phyloP scores from a whole-genome alignment of 2,329 filamentous ascomycete genomes.

The Apiospora aurea region DNA sequence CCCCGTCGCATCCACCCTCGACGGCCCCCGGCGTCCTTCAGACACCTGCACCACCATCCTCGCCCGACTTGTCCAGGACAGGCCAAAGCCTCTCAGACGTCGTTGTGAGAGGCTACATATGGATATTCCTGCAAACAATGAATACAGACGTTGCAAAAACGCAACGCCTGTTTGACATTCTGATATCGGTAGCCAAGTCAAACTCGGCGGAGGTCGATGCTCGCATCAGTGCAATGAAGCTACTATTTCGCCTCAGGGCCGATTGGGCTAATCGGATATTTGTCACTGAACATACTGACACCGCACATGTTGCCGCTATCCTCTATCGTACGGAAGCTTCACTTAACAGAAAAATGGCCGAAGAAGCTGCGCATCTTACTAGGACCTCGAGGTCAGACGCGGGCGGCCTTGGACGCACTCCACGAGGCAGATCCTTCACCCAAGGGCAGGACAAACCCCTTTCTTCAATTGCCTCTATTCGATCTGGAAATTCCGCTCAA shows the following conservation, averaged over 20 bases:
- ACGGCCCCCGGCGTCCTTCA: slow-evolving; percentile 40
- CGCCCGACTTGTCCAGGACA: slow-evolving; percentile 38
- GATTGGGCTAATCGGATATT: slow-evolving; percentile 82
- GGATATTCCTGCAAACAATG: slow-evolving; percentile 78
- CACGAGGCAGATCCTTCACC: slow-evolving; percentile 60
- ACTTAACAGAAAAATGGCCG: slow-evolving; percentile 56
- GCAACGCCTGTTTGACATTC: slow-evolving; percentile 64
- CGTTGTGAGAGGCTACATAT: slow-evolving; percentile 73
- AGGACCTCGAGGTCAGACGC: slow-evolving; percentile 55
- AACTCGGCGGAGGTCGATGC: slow-evolving; percentile 70
- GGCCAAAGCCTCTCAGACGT: slow-evolving; percentile 71
- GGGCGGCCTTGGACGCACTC: slow-evolving; percentile 48
- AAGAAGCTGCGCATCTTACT: slow-evolving; percentile 56
- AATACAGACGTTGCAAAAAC: slow-evolving; percentile 71
- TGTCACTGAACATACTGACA: slow-evolving; percentile 74
- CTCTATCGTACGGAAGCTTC: slow-evolving; percentile 70
- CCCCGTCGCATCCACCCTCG: slow-evolving; percentile 55
- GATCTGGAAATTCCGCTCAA: slow-evolving; percentile 52
- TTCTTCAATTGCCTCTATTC: slow-evolving; percentile 47
- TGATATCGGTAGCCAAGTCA: slow-evolving; percentile 69
- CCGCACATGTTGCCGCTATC: slow-evolving; percentile 73
- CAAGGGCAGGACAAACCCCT: slow-evolving; percentile 55
- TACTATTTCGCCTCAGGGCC: slow-evolving; percentile 82
- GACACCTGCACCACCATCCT: slow-evolving; percentile 33
- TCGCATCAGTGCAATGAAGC: slow-evolving; percentile 76